Percentiles rank a stretch among this genome's conserved stretches.
Conservation (phyloP, 139 green algal species). For the Chlorella sp. region DNA sequence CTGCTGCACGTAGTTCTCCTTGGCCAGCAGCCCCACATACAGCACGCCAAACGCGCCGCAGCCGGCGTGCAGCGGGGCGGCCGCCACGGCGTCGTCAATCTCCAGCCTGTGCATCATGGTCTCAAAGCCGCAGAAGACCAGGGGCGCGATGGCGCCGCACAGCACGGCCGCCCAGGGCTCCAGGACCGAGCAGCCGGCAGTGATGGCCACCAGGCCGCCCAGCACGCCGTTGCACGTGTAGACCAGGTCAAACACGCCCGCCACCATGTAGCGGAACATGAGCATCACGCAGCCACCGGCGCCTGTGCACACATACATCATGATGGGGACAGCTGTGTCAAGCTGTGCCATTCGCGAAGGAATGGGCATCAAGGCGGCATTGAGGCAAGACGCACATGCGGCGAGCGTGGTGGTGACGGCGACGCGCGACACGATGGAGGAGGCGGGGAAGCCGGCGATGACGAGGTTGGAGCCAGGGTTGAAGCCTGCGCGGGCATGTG, state of each 20-base stretch:
- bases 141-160: conserved; percentile 34
- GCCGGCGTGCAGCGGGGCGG: conserved; percentile 51
- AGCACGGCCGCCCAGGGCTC: conserved; percentile 51
- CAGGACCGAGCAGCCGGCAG: conserved; percentile 40
- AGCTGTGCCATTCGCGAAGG: too few species aligned
- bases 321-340: too few species aligned
- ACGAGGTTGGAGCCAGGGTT: conserved; percentile 51
- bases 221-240: conserved; percentile 25
- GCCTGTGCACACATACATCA: conserved; percentile 1
- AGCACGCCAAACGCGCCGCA: conserved; percentile 34
- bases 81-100: conserved; percentile 53
- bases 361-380: too few species aligned
- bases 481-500: conserved; percentile 59
- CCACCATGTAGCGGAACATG: conserved; percentile 9
- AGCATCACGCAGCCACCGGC: conserved; percentile 39
- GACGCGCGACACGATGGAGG: conserved; percentile 25
- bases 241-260: conserved; percentile 9
- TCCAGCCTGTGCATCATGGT: conserved; percentile 17
- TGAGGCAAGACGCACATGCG: too few species aligned
- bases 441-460: conserved; percentile 20
- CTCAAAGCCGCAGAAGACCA: conserved; percentile 23
- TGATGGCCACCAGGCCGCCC: conserved; percentile 56
- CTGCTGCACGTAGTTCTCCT: conserved; percentile 30
- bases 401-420: conserved; percentile 62
- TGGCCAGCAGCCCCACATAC: conserved; percentile 16